A percentile compares a stretch with the other conserved stretches of the same genome.
These are phyloP conservation scores for Rubroshorea leprosula DNA, from an alignment of 345 rosid species.

Conservation along the genomic window DNA sequence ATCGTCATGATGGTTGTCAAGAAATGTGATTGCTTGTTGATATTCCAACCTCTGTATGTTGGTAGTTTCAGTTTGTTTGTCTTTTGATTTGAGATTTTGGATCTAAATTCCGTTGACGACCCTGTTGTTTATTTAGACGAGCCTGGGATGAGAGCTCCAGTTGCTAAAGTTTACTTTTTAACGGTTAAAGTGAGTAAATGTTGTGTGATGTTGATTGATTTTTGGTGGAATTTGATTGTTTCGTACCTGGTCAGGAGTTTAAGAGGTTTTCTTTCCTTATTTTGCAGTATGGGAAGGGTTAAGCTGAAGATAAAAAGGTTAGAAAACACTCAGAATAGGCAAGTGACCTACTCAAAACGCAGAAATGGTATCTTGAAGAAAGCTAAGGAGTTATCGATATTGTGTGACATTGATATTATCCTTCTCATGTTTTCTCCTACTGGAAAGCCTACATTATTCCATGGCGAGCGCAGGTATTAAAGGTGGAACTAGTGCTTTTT, in stretches of 20 bases:
- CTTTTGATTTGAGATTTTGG: constrained; percentile 6
- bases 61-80: neutral
- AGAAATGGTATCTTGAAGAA: constrained; percentile 84
- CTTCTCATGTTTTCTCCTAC: constrained; percentile 91
- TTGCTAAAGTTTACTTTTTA: constrained; percentile 15
- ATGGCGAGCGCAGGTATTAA: constrained; percentile 64
- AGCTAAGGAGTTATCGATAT: constrained; percentile 79
- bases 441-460: constrained; percentile 63
- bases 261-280: neutral
- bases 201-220: neutral
- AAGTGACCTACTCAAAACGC: constrained; percentile 78
- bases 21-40: neutral
- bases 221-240: neutral
- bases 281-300: constrained; percentile 80
- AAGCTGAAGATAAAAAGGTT: constrained; percentile 81
- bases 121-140: constrained; percentile 13
- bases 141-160: constrained; percentile 32
- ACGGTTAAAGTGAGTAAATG: constrained; percentile 26
- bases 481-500: neutral
- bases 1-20: neutral
- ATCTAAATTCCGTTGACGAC: constrained; percentile 13
- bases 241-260: neutral
- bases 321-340: constrained; percentile 67
- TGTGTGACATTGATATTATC: constrained; percentile 75
- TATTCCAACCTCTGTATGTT: constrained; percentile 1